Evolutionary conservation across 345 rosid genomes (phyloP), one percentile per base, ranked within the genome.

Genomic region (Citrus reticulata): DNA sequence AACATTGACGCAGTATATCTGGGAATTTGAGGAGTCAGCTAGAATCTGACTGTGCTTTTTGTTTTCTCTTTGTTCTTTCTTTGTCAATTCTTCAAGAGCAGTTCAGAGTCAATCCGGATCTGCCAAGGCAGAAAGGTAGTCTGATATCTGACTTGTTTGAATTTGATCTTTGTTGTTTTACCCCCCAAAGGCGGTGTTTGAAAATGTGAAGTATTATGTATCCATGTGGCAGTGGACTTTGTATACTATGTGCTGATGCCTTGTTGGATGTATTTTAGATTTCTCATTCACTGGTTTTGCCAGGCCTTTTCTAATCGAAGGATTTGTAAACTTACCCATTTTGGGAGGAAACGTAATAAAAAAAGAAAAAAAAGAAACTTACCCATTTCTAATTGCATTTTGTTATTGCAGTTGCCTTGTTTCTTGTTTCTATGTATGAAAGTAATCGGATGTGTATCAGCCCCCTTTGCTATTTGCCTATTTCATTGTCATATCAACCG

Each of bases 261-360:
- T 77, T 67, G 11, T n/a, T 68, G 39, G 51, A 40, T 77, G 73
- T 76, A 76, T 67, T 16, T 58, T 67, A 76, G 79, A 76, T 51
- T 20, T 66, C 54, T 54, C 34, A 66, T 75, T 64, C 37, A 17
- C 66, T 57, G 30, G 73, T 77, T 57, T 57, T 73, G 32, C 13
- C 16, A 51, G 67, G 32, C 66, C 7, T 67, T 55, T 57, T 64
- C 40, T 68, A 27, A 67, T 24, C 39, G 49, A 57, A 68, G 37
- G 73, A 77, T 68, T 67, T 77, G 79, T 77, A 77, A 77, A 67
- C 65, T 76, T 57, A 27, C 73, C 79, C 79, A 37, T 35, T 66
- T 77, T 77, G 73, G 73, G 73, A 68, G 25, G 66, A 55, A 54
- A 66, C 37, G 6, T n/a, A 63, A 22, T 74, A 55, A 67, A 54